These are phyloP conservation scores for Pleurotus tuber-regium DNA, from an alignment of 768 basidiomycete species.

Conservation along the genomic window DNA sequence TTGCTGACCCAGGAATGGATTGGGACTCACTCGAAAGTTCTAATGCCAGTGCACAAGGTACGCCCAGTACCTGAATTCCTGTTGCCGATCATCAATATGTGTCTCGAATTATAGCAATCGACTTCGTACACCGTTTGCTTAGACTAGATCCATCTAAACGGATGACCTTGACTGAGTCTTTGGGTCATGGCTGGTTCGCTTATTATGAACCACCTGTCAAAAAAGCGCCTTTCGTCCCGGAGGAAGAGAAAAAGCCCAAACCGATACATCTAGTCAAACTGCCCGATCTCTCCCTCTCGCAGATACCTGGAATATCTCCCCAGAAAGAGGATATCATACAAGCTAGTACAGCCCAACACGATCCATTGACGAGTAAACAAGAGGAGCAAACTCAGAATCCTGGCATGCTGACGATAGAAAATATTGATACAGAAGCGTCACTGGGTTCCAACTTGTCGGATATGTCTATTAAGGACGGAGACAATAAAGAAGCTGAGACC, in stretches of 20 bases:
- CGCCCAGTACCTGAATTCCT: constrained; percentile 19
- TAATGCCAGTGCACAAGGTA: constrained; percentile 47
- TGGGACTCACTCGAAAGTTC: constrained; percentile 47
- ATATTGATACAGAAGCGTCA: neutral
- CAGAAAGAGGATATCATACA: neutral
- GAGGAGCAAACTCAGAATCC: neutral
- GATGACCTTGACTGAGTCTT: constrained; percentile 66
- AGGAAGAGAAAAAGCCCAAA: neutral
- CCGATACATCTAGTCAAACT: neutral
- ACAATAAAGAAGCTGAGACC: neutral
- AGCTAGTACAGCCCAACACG: neutral
- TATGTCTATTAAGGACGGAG: constrained; percentile 1
- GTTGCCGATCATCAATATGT: no score
- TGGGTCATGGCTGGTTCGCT: constrained; percentile 75
- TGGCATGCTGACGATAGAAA: neutral
- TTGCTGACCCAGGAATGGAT: constrained; percentile 54
- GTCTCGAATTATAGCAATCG: constrained; percentile 36
- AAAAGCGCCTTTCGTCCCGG: neutral
- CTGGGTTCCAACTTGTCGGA: constrained; percentile 7
- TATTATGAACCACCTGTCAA: constrained; percentile 10
- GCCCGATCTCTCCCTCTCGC: neutral
- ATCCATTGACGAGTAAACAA: neutral
- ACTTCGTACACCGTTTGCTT: constrained; percentile 70
- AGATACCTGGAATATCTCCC: neutral
- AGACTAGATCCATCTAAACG: constrained; percentile 59